Conservation (phyloP, 768 basidiomycete species). For the Lentinula aciculospora region DNA sequence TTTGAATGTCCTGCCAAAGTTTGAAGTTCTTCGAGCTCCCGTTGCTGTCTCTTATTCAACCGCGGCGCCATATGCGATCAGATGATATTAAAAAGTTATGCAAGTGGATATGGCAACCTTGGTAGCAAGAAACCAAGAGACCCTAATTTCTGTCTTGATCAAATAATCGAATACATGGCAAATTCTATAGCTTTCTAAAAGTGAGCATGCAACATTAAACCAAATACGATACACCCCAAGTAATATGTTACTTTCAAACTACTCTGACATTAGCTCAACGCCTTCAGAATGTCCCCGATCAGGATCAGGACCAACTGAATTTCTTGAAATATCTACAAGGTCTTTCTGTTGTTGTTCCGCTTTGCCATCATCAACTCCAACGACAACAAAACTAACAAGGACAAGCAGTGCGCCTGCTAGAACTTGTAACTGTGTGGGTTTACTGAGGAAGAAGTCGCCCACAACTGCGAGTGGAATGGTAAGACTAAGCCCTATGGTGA, state of each 20-base stretch:
- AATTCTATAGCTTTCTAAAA: too few species aligned
- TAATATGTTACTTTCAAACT: too few species aligned
- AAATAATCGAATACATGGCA: too few species aligned
- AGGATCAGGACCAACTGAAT: not conserved
- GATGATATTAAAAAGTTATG: too few species aligned
- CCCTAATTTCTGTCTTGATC: too few species aligned
- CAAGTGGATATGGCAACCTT: too few species aligned
- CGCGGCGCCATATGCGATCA: constrained; percentile 32
- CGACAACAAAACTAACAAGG: constrained; percentile 66
- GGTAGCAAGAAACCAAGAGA: too few species aligned
- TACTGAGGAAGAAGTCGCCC: constrained; percentile 68
- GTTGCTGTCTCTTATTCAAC: constrained; percentile 80
- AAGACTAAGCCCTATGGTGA: constrained; percentile 86
- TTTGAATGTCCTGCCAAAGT: constrained; percentile 35
- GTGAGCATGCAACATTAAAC: too few species aligned
- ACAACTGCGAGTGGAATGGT: constrained; percentile 90
- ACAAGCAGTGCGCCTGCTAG: constrained; percentile 75
- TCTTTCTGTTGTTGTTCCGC: not conserved
- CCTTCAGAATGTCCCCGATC: not conserved
- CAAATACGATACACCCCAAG: too few species aligned
- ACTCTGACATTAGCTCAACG: not conserved
- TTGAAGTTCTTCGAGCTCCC: constrained; percentile 77
- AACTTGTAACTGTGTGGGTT: constrained; percentile 51
- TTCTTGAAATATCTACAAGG: not conserved
- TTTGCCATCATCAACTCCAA: constrained; percentile 51